Conservation (phyloP, 305 asterid genomes). For the Andrographis paniculata region DNA sequence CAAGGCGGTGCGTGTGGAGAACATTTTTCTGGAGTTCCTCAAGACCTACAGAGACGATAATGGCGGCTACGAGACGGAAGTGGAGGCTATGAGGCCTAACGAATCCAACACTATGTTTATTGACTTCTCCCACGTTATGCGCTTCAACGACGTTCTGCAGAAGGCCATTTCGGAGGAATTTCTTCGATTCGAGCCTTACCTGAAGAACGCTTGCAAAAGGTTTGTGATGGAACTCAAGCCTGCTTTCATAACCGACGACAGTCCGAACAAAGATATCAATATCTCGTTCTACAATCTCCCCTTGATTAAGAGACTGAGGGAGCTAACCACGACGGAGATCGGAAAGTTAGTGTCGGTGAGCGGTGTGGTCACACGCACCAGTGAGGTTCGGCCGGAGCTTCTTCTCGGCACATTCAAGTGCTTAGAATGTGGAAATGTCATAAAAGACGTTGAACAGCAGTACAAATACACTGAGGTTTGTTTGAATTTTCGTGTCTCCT, state of each 20-base stretch:
- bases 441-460: constrained; percentile 78
- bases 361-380: constrained; percentile 81
- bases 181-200: constrained; percentile 64
- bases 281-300: constrained; percentile 87
- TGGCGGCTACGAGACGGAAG: constrained; percentile 63
- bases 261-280: constrained; percentile 70
- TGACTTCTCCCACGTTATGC: constrained; percentile 91
- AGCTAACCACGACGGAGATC: constrained; percentile 66
- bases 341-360: constrained; percentile 89
- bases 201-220: constrained; percentile 85
- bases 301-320: constrained; percentile 71
- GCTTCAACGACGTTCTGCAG: constrained; percentile 68
- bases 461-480: constrained; percentile 92
- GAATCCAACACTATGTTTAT: constrained; percentile 88
- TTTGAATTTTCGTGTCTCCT: background rate
- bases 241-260: constrained; percentile 63
- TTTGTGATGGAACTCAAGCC: constrained; percentile 76
- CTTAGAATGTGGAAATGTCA: constrained; percentile 70
- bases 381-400: constrained; percentile 93
- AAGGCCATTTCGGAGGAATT: constrained; percentile 81
- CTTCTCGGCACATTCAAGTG: constrained; percentile 85
- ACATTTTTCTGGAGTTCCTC: constrained; percentile 72
- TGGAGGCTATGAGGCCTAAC: constrained; percentile 66
- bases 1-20: constrained; percentile 75
- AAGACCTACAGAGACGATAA: constrained; percentile 32